A percentile compares a stretch with the other conserved stretches of the same genome.
phyloP scores from a whole-genome alignment of 305 asterid genomes.

The Euphrasia arctica region DNA sequence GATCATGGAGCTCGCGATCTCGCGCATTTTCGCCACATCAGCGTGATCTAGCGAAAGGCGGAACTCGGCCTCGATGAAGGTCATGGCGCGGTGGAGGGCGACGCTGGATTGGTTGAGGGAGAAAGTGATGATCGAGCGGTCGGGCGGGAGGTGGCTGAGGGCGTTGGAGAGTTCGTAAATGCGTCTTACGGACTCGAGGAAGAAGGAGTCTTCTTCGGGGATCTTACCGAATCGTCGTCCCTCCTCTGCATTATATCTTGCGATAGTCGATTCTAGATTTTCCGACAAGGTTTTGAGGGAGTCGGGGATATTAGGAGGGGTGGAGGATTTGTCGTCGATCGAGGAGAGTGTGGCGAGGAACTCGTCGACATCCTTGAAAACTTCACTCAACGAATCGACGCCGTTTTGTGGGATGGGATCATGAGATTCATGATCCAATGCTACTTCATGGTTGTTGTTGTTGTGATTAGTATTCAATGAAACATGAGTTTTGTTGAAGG shows the following conservation, averaged over 20 bases:
- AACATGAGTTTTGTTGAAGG: conserved; percentile 22
- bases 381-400: neutral
- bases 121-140: conserved; percentile 16
- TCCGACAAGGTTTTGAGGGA: conserved; percentile 39
- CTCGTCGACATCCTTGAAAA: too few species aligned
- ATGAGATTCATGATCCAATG: neutral
- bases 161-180: conserved; percentile 45
- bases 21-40: conserved; percentile 38
- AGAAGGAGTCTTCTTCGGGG: conserved; percentile 43
- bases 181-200: conserved; percentile 56
- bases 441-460: too few species aligned
- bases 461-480: too few species aligned
- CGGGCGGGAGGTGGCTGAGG: too few species aligned
- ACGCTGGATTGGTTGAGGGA: conserved; percentile 43
- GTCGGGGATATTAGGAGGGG: conserved; percentile 32
- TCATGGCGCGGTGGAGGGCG: conserved; percentile 60
- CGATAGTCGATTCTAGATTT: conserved; percentile 44
- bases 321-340: too few species aligned
- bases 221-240: conserved; percentile 29
- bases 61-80: conserved; percentile 64
- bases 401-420: neutral
- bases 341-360: too few species aligned
- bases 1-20: conserved; percentile 55
- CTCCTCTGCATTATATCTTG: conserved; percentile 34
- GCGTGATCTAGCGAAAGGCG: conserved; percentile 40